Base-by-base conservation (phyloP, 2,329 filamentous ascomycete genomes). In the Botrytis medusae region DNA sequence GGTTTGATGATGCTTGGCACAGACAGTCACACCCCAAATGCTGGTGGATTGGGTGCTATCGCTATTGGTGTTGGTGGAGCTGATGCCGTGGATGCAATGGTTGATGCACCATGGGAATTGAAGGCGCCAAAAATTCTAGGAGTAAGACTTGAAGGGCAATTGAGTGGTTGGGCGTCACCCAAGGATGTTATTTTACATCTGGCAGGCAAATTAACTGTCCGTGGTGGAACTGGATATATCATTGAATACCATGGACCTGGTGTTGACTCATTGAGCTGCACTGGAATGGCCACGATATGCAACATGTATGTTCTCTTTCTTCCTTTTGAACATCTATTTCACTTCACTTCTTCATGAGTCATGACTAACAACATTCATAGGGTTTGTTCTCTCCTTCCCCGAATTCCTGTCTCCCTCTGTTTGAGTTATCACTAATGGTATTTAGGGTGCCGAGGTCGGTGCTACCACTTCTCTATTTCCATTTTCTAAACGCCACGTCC, bases 1-100 rank as follows among this genome's bases (percentile, higher is more conserved):
- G 96, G 96, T 68, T 84, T 98, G 78, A 98, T 99, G 95, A 98
- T 99, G 94, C 88, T 99, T 59, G 96, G 96, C 72, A 99, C 96
- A 44, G 96, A 99, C 83, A 97, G 93, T 80, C 96, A 99, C 83
- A 98, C 94, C 63, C 96, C 96, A 61, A 99, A 98, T 81, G 96
- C 94, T n/a, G 96, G 96, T 79, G 96, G 96, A 74, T 86, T 98
- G 72, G 94, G 93, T 78, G 95, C 94, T 6, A 94, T 98, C 79
- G 96, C 96, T 14, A 98, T 99, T 81, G 96, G 96, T 82, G 96
- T 99, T 48, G 96, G 96, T 80, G 96, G 96, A 80, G 96, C 96
- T 37, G 96, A 99, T 84, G 96, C 96, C 37, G 96, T 99, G 2
- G 96, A 99, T 84, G 96, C 95, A 12, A 89, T 99, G 59, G 96